These are phyloP conservation scores for Penicillium frequentans DNA, from an alignment of 2,329 filamentous ascomycete species.

Conservation along the genomic window DNA sequence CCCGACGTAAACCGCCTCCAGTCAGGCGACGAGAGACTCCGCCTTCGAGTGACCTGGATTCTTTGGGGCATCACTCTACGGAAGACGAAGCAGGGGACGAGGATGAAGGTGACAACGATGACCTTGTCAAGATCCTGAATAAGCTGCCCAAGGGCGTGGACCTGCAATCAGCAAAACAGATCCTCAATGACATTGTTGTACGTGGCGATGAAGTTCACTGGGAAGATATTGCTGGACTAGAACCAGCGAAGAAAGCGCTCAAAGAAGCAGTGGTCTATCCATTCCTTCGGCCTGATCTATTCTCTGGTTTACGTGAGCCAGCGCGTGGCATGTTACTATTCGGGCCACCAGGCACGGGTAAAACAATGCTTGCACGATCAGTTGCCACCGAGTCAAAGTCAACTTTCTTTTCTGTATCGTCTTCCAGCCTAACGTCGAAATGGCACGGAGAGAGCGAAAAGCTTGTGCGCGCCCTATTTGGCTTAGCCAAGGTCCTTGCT, in stretches of 20 bases:
- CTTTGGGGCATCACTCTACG: constrained; percentile 48
- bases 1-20: constrained; percentile 30
- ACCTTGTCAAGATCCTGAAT: constrained; percentile 67
- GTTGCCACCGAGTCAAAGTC: constrained; percentile 93
- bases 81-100: constrained; percentile 48
- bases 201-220: constrained; percentile 93
- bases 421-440: constrained; percentile 91
- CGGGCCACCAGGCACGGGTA: constrained; percentile 94
- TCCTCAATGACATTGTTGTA: constrained; percentile 93
- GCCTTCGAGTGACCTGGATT: constrained; percentile 43
- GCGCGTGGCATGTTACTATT: constrained; percentile 95
- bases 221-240: constrained; percentile 88
- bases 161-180: constrained; percentile 78
- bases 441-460: constrained; percentile 97
- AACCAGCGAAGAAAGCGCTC: constrained; percentile 84
- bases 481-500: constrained; percentile 81
- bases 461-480: constrained; percentile 87
- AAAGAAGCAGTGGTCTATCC: constrained; percentile 97
- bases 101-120: constrained; percentile 53
- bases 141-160: constrained; percentile 81
- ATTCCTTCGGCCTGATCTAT: constrained; percentile 90
- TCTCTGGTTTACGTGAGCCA: constrained; percentile 92
- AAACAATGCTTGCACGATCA: constrained; percentile 94
- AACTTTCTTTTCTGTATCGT: constrained; percentile 96
- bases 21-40: constrained; percentile 46